Evolutionary conservation across 2,329 filamentous ascomycete species (phyloP), one percentile per base, ranked within the genome.

Genomic region (Penicillium sp.): DNA sequence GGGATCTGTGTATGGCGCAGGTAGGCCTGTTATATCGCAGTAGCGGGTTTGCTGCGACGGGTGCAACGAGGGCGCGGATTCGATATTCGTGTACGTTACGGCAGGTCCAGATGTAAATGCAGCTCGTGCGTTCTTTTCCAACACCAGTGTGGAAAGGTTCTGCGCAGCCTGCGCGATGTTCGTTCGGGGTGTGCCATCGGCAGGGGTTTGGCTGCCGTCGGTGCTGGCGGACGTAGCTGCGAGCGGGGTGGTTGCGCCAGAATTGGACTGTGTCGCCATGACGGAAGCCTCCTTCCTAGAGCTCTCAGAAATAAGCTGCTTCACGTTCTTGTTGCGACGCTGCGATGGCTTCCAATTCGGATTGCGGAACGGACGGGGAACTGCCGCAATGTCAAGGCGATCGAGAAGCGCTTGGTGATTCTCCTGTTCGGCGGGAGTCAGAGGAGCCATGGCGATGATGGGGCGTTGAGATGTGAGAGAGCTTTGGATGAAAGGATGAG

Each of bases 251-350:
- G 80, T 87, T 46, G 82, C 78, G 57, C 89, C 89, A 63, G 85
- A 90, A 66, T 88, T 87, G 64, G 85, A 84, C 65, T 87, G 85
- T 0, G 88, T 95, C 15, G 85, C 88, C 64, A 90, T 77, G 31
- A 87, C 78, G 3, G 89, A 95, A n/a, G 88, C 88, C 74, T 97
- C 91, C 65, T 86, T 88, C 60, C 88, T 85, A 21, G 87, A 82
- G 12, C 86, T 87, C 63, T 98, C 93, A 52, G 88, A 86, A 53
- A 98, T 78, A 54, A 98, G 93, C 61, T 95, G 88, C 72, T 97
- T 97, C 71, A 97, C 84, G 70, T 95, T 97, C 77, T 98, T 98
- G 80, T 98, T 98, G 70, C 93, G 88, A 45, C 93, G 89, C 70
- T 90, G 85, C 58, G 91, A 88, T 15, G 93, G 88, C 65, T 87